phyloP scores from a whole-genome alignment of 768 basidiomycete genomes.

The Myochromella boudieri region DNA sequence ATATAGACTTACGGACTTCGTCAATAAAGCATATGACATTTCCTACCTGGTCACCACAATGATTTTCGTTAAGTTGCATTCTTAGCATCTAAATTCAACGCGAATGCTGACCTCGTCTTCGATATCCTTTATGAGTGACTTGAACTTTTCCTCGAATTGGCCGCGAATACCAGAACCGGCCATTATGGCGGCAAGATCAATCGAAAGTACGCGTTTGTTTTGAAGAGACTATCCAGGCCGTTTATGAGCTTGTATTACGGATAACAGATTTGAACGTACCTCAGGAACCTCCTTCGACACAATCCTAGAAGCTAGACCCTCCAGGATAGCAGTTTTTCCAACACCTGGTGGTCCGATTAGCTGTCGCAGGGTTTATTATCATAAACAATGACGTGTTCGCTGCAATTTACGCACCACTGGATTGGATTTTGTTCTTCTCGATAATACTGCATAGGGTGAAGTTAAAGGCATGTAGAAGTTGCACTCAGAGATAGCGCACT shows the following conservation, averaged over 20 bases:
- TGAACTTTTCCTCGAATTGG: slow-evolving; percentile 93
- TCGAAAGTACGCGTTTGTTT: slow-evolving; percentile 82
- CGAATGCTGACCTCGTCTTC: slow-evolving; percentile 68
- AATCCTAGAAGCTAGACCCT: slow-evolving; percentile 86
- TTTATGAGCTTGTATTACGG: background rate
- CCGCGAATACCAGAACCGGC: slow-evolving; percentile 91
- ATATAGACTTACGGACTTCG: slow-evolving; percentile 74
- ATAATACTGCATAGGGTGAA: slow-evolving; percentile 55
- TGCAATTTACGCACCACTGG: slow-evolving; percentile 61
- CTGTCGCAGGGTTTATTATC: slow-evolving; percentile 28
- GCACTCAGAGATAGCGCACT: slow-evolving; percentile 48
- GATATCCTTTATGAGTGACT: slow-evolving; percentile 85
- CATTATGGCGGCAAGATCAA: slow-evolving; percentile 82
- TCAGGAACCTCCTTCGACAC: slow-evolving; percentile 90
- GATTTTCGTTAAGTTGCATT: background rate
- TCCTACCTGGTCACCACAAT: slow-evolving; percentile 44
- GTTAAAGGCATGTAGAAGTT: background rate
- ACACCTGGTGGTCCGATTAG: slow-evolving; percentile 87
- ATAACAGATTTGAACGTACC: slow-evolving; percentile 37
- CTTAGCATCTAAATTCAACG: slow-evolving; percentile 1
- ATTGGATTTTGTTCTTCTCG: slow-evolving; percentile 88
- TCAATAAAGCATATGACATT: slow-evolving; percentile 93
- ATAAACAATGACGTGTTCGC: background rate
- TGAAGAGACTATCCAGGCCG: slow-evolving; percentile 63
- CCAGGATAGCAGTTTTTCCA: slow-evolving; percentile 90